A percentile compares a stretch with the other conserved stretches of the same genome.
Evolutionary conservation across 169 alveolate species (phyloP).

Genomic region (Babesia ovis): DNA sequence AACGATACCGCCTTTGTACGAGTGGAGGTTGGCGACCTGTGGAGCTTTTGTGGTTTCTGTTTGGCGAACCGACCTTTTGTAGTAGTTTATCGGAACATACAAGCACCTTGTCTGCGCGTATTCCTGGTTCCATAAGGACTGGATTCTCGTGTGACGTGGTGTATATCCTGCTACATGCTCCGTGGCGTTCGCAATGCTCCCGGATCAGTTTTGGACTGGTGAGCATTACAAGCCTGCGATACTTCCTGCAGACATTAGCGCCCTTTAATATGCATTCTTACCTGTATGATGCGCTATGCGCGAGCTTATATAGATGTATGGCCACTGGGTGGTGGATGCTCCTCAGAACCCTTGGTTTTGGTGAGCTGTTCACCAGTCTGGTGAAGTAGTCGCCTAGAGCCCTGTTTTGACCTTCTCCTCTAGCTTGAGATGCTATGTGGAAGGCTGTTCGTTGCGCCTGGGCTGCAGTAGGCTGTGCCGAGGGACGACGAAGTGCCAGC

Average conservation of each 20-base stretch:
- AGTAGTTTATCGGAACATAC: constrained; percentile 53
- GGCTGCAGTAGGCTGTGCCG: not conserved
- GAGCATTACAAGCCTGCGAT: constrained; percentile 56
- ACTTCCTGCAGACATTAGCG: constrained; percentile 27
- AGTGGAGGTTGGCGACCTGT: constrained; percentile 42
- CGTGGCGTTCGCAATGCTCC: constrained; percentile 61
- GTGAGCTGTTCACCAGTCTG: constrained; percentile 65
- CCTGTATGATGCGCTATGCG: constrained; percentile 66
- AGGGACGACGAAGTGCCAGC: not conserved
- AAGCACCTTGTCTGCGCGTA: constrained; percentile 53
- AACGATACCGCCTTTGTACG: constrained; percentile 52
- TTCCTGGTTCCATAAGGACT: constrained; percentile 38
- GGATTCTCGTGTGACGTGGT: constrained; percentile 61
- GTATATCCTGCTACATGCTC: constrained; percentile 59
- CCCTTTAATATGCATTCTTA: not conserved
- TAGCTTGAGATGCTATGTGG: not conserved
- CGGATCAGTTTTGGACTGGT: constrained; percentile 58
- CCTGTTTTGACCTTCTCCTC: not conserved
- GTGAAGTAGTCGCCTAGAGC: constrained; percentile 42
- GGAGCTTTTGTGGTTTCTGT: not conserved
- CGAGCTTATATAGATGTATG: constrained; percentile 54
- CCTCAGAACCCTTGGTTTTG: constrained; percentile 59
- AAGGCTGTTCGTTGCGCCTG: not conserved
- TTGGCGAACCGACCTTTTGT: constrained; percentile 30
- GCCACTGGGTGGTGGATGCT: constrained; percentile 64